These are phyloP conservation scores for Juncus inflexus DNA, from an alignment of 176 grass and related monocot species.

Conservation along the genomic window DNA sequence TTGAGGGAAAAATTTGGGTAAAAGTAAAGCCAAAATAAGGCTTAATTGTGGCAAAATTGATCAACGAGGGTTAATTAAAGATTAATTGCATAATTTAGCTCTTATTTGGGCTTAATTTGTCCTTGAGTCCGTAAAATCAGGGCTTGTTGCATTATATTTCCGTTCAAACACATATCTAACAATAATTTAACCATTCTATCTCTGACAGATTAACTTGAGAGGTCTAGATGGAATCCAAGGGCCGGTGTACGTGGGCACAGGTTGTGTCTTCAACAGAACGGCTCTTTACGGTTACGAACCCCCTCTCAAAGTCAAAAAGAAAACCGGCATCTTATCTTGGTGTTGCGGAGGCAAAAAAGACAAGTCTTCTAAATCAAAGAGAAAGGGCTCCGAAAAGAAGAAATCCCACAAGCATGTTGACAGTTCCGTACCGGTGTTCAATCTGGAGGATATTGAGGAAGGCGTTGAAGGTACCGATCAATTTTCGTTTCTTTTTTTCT, in stretches of 20 bases:
- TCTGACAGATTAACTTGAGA: constrained; percentile 85
- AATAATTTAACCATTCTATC: too few relatives aligned
- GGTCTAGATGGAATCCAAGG: constrained; percentile 97
- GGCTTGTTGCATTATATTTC: too few relatives aligned
- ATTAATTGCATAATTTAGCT: too few relatives aligned
- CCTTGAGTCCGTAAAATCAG: too few relatives aligned
- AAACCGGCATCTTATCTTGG: constrained; percentile 48
- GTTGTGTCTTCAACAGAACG: constrained; percentile 95
- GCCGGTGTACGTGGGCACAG: constrained; percentile 94
- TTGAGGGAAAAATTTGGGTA: too few relatives aligned
- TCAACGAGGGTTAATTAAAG: too few relatives aligned
- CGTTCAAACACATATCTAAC: too few relatives aligned
- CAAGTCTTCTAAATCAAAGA: constrained; percentile 63
- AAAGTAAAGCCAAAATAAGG: too few relatives aligned
- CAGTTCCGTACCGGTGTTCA: constrained; percentile 86
- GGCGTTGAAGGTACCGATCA: constrained; percentile 74
- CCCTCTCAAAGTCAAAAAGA: constrained; percentile 63
- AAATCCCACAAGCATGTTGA: constrained; percentile 78
- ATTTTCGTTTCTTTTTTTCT: constrained; percentile 12
- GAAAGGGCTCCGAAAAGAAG: constrained; percentile 77
- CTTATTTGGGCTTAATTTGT: too few relatives aligned
- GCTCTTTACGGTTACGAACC: constrained; percentile 98
- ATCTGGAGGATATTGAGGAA: constrained; percentile 98
- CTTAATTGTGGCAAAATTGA: too few relatives aligned
- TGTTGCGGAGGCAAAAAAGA: constrained; percentile 70